phyloP scores from a whole-genome alignment of 2,329 filamentous ascomycete species.

The Cercospora brassicicola region DNA sequence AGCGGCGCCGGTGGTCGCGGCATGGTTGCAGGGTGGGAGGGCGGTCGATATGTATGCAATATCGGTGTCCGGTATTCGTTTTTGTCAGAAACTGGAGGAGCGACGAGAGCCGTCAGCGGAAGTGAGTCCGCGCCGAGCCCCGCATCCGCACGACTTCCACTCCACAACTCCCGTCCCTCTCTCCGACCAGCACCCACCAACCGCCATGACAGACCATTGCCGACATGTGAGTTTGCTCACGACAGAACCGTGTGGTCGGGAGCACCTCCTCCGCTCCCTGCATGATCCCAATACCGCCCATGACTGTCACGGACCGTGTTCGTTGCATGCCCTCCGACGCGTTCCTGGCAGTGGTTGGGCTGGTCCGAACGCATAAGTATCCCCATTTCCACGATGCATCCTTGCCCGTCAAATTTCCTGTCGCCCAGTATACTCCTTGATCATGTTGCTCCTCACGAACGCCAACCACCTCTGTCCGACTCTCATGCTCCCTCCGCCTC shows the following conservation, averaged over 20 bases:
- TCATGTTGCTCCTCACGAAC: neutral
- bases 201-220: neutral
- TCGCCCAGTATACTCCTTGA: neutral
- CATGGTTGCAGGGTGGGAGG: neutral
- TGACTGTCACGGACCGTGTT: neutral
- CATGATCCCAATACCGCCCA: neutral
- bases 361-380: neutral
- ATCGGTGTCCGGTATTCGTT: neutral
- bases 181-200: neutral
- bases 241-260: neutral
- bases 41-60: neutral
- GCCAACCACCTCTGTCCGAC: neutral
- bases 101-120: neutral
- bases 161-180: neutral
- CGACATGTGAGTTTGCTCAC: neutral
- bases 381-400: neutral
- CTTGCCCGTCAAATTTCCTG: neutral
- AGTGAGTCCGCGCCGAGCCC: neutral
- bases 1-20: slow-evolving; percentile 10
- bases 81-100: neutral
- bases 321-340: neutral
- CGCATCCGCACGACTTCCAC: neutral
- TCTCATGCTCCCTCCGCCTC: neutral
- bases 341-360: neutral
- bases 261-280: neutral